Base-by-base conservation (phyloP, 805 yeast genomes). In the Starmerella potacharoeniae region DNA sequence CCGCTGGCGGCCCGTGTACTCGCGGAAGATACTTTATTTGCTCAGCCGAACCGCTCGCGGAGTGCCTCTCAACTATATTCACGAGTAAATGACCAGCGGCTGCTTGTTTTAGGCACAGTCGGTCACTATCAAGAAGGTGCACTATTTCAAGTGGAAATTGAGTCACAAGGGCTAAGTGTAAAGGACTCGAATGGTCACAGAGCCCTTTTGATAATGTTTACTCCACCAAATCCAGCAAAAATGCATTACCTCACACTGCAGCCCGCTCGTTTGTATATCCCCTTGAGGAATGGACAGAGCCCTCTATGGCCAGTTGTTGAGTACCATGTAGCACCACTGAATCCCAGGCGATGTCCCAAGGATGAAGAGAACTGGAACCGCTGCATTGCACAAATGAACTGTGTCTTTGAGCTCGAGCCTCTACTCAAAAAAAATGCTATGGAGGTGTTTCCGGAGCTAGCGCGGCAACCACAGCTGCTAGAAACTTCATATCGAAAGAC, bases 191-290 rank as follows among this genome's bases (percentile, higher is more conserved):
- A 16, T 7, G 44, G 44, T 9, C 11, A 8, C 14, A 17, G 6
- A 14, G 39, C 46, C 45, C 39, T 33, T 39, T 39, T 81, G 2
- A 68, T 84, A 4, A 62, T 76, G n/a, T 89, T 80, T 65, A 77
- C 77, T 30, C 84, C 93, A 1, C 97, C 97, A 0, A 76, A 77
- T 45, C 79, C 84, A 17, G 74, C 74, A 33, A 76, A 78, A 56
- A 75, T 90, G 74, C 95, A 89, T 60, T 87, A 85, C 66, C 84
- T 80, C 60, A 82, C 96, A 0, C 66, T 82, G 4, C 71, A 75
- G n/a, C 95, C 96, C 0, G 84, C 88, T 4, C 70, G 80, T 4
- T 74, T 89, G 9, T 83, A 82, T 14, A 65, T 76, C 13, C 69
- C 72, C 1, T 17, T 33, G 30, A 22, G 10, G 4, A 30, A 16